Evolutionary conservation across 805 yeast genomes (phyloP), one percentile per base, ranked within the genome.

Genomic region (Saturnispora halmiae): DNA sequence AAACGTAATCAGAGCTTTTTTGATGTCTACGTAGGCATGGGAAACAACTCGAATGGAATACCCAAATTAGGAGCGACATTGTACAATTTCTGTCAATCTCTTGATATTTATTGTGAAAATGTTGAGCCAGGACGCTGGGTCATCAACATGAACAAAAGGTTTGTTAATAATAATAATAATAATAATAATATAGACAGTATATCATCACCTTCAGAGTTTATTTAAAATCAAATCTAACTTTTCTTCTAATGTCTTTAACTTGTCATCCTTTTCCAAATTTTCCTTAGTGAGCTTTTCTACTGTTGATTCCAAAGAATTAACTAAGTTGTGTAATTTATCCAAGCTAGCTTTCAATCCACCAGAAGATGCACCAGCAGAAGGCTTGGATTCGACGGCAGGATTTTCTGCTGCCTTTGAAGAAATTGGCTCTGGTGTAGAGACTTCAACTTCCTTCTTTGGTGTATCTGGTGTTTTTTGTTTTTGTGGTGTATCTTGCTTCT

Each of bases 331-430:
- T 41, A 83, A 64, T 47, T 72, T 79, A 48, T 80, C 90, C 25
- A 82, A 79, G 1, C 86, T 76, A 8, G 75, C 80, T 52, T 80
- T 80, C 45, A 83, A 66, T 1, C 87, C 82, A 25, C 82, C 69
- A 15, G 83, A 75, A 21, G 70, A 67, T 22, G 65, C 56, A n/a
- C n/a, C n/a, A n/a, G n/a, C n/a, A 16, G 38, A 45, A 39, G 31
- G 42, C 14, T 52, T 39, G 14, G 55, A 34, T 10, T 52, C 46
- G 14, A 49, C 43, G 4, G 47, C 35, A 11, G 51, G 18, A 13
- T 51, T n/a, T 4, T 51, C 14, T 5, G 40, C 27, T 18, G 46
- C 44, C 31, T 39, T 25, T 28, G 41, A 20, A 15, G 25, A 34
- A 15, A 24, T 30, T 13, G 38, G 34, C 8, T 24, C 7, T 18